phyloP scores from a whole-genome alignment of 306 rosid species.

The Pterocarpus santalinus region DNA sequence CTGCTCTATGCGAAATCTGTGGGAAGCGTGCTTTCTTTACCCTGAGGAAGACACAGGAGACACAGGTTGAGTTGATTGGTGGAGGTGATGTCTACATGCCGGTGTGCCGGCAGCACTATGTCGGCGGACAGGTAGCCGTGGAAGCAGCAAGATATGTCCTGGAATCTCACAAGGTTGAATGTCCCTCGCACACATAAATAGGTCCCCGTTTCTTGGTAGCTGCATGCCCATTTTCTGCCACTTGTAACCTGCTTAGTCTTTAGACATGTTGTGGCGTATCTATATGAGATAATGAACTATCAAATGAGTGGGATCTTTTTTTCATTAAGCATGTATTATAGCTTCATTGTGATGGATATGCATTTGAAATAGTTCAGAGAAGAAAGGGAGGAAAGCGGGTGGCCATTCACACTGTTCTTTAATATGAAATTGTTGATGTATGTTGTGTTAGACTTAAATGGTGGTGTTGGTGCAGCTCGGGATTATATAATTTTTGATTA shows the following conservation, averaged over 20 bases:
- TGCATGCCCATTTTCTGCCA: slow-evolving; percentile 30
- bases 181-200: slow-evolving; percentile 53
- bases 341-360: slow-evolving; percentile 33
- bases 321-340: slow-evolving; percentile 4
- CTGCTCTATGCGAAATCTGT: slow-evolving; percentile 88
- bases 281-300: not conserved
- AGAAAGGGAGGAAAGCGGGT: not conserved
- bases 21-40: slow-evolving; percentile 82
- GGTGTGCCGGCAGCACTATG: slow-evolving; percentile 90
- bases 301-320: slow-evolving; percentile 8
- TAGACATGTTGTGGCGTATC: not conserved
- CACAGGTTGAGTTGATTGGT: slow-evolving; percentile 73
- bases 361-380: slow-evolving; percentile 3
- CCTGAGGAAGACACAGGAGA: slow-evolving; percentile 82
- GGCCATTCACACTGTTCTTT: not conserved
- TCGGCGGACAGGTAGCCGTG: slow-evolving; percentile 72
- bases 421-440: not conserved
- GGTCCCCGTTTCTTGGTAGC: slow-evolving; percentile 39
- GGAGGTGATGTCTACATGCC: slow-evolving; percentile 96
- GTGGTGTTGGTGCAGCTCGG: not conserved
- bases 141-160: slow-evolving; percentile 66
- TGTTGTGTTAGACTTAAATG: not conserved
- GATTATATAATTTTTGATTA: not conserved
- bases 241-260: slow-evolving; percentile 6
- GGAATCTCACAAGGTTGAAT: slow-evolving; percentile 62